Base-by-base conservation (phyloP, 2,329 filamentous ascomycete genomes). In the Penicillium expansum region DNA sequence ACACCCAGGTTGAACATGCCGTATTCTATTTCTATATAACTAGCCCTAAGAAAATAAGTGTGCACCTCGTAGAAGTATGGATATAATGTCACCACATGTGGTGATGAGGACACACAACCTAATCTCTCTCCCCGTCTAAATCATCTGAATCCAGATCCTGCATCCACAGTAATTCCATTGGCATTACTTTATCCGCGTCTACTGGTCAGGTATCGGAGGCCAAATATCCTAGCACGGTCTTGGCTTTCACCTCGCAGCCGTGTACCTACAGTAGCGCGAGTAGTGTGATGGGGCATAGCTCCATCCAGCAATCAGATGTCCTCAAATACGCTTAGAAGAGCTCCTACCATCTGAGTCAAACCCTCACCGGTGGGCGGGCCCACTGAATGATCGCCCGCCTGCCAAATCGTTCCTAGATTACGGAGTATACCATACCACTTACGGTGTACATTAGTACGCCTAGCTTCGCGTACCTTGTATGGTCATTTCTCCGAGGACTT, bases 201-300 rank as follows among this genome's bases (percentile, higher is more conserved):
- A 54, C 52, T 54, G 52, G 52, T 29, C 27, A 38, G 37, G 52
- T 38, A 29, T 48, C 20, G 33, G 6, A 52, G 11, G 18, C 27
- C 43, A 32, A 24, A 14, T 22, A 4, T 38, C 20, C 38, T 52
- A 50, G 27, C 10, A 9, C 20, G 11, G 38, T 61, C 63, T 67
- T 67, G 62, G 64, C 62, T 65, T 56, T 52, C 57, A 55, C 58
- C 52, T 48, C 54, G 58, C 55, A 58, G 57, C 50, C 60, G 67
- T 62, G 70, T 72, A 71, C 70, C 69, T 72, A 71, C 69, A 69
- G 67, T 71, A 71, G 69, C 61, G 62, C 60, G 35, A 61, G 47
- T 35, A 54, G 57, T 41, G 44, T 45, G 52, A 53, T 44, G 58
- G 57, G 48, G 42, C 27, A 50, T 33, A 27, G 30, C 47, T 44